Conservation (phyloP, 805 yeast species). For the Teunomyces aglyptinius region DNA sequence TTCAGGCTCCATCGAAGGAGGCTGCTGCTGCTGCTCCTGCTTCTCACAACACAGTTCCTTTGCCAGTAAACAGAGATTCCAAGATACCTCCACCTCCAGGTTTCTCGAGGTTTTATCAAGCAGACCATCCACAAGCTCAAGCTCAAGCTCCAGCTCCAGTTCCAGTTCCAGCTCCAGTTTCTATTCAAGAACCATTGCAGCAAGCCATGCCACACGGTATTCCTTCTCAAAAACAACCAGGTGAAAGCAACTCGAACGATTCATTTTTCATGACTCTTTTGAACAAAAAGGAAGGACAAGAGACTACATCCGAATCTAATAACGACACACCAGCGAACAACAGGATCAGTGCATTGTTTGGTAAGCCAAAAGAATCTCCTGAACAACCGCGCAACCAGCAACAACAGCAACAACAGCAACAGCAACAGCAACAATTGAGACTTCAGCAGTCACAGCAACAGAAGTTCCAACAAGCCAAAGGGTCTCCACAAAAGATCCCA, state of each 20-base stretch:
- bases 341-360: slow-evolving; percentile 1
- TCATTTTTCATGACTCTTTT: slow-evolving; percentile 47
- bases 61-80: neutral
- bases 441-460: slow-evolving; percentile 7
- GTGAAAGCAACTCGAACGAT: slow-evolving; percentile 27
- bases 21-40: neutral
- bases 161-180: neutral
- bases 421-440: slow-evolving; percentile 8
- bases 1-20: slow-evolving; percentile 12
- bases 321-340: neutral
- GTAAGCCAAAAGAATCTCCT: neutral
- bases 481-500: neutral
- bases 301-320: neutral
- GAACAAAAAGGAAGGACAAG: slow-evolving; percentile 26
- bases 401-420: slow-evolving; percentile 10
- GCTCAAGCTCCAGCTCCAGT: neutral
- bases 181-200: neutral
- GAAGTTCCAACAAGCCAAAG: slow-evolving; percentile 10
- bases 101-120: slow-evolving; percentile 8
- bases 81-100: slow-evolving; percentile 7
- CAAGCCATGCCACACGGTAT: neutral
- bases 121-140: neutral
- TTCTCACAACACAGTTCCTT: neutral
- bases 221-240: neutral
- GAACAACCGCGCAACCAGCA: slow-evolving; percentile 11